Evolutionary conservation across 257 asterid genomes (phyloP).

Genomic region (Leonotis leonurus): DNA sequence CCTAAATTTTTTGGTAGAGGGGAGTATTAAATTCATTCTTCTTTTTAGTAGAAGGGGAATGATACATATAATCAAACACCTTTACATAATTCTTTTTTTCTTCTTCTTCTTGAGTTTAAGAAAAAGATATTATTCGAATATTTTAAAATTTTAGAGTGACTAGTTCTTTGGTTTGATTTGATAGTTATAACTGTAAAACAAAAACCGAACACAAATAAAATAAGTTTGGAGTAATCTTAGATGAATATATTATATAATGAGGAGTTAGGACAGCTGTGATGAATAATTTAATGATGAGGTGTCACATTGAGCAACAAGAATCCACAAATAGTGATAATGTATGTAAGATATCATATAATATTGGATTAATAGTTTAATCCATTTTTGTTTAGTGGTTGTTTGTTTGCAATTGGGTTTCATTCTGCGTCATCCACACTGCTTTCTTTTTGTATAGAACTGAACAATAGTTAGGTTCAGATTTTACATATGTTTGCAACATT

Average conservation of each 20-base stretch:
- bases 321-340: background rate
- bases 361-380: background rate
- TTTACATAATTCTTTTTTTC: no score
- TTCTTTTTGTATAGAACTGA: background rate
- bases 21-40: no score
- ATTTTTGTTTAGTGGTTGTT: conserved; percentile 9
- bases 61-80: no score
- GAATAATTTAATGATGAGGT: background rate
- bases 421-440: background rate
- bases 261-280: conserved; percentile 8
- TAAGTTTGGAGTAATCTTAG: background rate
- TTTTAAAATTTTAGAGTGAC: background rate
- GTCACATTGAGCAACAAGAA: background rate
- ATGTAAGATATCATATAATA: conserved; percentile 23
- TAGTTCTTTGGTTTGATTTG: background rate
- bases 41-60: background rate
- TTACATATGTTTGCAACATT: background rate
- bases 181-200: background rate
- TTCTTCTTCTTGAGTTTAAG: no score
- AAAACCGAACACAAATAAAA: background rate
- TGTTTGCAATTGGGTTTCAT: background rate
- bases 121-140: background rate
- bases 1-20: background rate
- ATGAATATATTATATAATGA: background rate
- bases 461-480: conserved; percentile 2